A percentile compares a stretch with the other conserved stretches of the same genome.
Conservation (phyloP, 2,329 filamentous ascomycete species). For the Xylariaceae sp. region DNA sequence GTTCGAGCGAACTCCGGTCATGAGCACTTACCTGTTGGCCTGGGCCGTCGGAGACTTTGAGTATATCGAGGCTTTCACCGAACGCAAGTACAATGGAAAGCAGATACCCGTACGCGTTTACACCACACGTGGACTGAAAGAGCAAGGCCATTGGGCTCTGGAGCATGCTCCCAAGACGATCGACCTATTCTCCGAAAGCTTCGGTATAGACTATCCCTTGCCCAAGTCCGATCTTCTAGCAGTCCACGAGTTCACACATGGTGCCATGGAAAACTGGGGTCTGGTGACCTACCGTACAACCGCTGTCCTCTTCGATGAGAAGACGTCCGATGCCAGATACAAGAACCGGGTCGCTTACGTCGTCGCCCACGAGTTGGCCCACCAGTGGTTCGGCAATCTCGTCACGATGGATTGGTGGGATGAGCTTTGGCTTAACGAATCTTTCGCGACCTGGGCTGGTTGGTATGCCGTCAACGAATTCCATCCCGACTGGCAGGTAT, state of each 20-base stretch:
- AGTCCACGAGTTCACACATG: slow-evolving; percentile 84
- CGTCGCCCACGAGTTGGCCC: slow-evolving; percentile 94
- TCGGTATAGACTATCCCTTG: slow-evolving; percentile 86
- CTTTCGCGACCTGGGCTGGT: slow-evolving; percentile 96
- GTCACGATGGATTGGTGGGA: slow-evolving; percentile 98
- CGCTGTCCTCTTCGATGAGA: slow-evolving; percentile 91
- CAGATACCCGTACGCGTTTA: slow-evolving; percentile 91
- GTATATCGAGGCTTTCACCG: slow-evolving; percentile 86
- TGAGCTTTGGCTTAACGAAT: slow-evolving; percentile 90
- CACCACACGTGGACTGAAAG: slow-evolving; percentile 88
- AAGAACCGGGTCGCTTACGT: slow-evolving; percentile 95
- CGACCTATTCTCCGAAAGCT: slow-evolving; percentile 94
- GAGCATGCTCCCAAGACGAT: slow-evolving; percentile 90
- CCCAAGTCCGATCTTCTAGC: slow-evolving; percentile 88
- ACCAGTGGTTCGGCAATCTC: slow-evolving; percentile 94
- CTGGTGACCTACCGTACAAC: slow-evolving; percentile 94
- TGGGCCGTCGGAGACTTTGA: slow-evolving; percentile 98
- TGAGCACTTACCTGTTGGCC: slow-evolving; percentile 87
- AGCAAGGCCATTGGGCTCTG: slow-evolving; percentile 84
- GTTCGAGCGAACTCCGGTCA: slow-evolving; percentile 79
- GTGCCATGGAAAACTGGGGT: slow-evolving; percentile 95
- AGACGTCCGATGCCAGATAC: slow-evolving; percentile 82
- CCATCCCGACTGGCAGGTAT: slow-evolving; percentile 95
- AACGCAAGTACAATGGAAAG: slow-evolving; percentile 86
- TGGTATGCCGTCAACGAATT: slow-evolving; percentile 90